phyloP scores from a whole-genome alignment of 306 rosid genomes.

The Corylus avellana region DNA sequence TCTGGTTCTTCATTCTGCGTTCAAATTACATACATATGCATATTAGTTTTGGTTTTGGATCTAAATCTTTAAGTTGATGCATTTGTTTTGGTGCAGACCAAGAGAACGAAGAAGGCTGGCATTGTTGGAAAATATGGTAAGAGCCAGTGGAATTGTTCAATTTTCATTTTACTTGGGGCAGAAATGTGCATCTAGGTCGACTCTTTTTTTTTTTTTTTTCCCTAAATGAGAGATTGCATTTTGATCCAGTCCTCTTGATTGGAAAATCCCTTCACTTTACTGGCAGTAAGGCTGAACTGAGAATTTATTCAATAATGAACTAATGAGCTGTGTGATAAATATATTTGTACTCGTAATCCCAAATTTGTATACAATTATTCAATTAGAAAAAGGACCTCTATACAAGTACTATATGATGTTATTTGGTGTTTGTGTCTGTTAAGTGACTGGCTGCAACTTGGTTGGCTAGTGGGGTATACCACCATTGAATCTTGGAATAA shows the following conservation, averaged over 20 bases:
- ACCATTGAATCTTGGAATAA: background rate
- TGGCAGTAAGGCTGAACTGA: background rate
- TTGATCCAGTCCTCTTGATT: background rate
- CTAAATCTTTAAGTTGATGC: background rate
- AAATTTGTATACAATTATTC: background rate
- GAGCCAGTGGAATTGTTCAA: background rate
- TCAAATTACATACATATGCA: background rate
- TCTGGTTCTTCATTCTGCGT: background rate
- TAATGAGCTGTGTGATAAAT: background rate
- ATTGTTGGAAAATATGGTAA: constrained; percentile 86
- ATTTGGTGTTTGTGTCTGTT: background rate
- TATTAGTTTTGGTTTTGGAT: background rate
- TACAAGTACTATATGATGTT: background rate
- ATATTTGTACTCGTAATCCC: background rate
- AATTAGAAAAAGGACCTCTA: background rate
- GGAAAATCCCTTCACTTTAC: background rate
- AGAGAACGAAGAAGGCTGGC: constrained; percentile 95
- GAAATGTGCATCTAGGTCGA: background rate
- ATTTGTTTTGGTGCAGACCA: constrained; percentile 54
- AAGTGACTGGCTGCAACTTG: background rate
- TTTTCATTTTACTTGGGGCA: background rate
- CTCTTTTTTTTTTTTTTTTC: background rate
- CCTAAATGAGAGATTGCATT: background rate
- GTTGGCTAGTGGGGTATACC: background rate
- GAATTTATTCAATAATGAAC: background rate